Percentiles rank a stretch among this genome's conserved stretches.
These are phyloP conservation scores for Adansonia gregorii DNA, from an alignment of 441 rosid genomes.

Conservation along the genomic window DNA sequence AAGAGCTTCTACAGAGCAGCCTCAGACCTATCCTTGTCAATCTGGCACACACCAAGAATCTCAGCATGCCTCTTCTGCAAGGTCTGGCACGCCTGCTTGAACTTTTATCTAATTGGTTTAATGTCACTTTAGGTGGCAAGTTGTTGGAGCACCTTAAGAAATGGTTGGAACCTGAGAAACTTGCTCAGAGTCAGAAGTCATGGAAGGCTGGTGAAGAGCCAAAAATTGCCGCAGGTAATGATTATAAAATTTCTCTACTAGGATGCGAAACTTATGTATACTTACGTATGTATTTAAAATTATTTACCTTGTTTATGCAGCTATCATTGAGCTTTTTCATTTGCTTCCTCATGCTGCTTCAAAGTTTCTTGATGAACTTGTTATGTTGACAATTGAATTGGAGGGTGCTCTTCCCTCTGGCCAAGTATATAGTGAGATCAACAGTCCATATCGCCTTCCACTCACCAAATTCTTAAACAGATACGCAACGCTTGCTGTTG, in stretches of 20 bases:
- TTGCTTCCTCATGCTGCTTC: conserved; percentile 97
- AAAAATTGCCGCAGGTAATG: conserved; percentile 95
- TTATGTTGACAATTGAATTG: conserved; percentile 87
- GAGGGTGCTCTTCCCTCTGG: conserved; percentile 92
- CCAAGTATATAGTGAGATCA: conserved; percentile 94
- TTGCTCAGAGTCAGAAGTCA: conserved; percentile 86
- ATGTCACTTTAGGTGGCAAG: conserved; percentile 97
- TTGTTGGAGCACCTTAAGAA: conserved; percentile 97
- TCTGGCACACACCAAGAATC: conserved; percentile 97
- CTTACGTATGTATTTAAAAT: conserved; percentile 15
- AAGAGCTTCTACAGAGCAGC: conserved; percentile 98
- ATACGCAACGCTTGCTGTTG: conserved; percentile 93
- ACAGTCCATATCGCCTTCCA: conserved; percentile 98
- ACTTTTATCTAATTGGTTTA: conserved; percentile 97
- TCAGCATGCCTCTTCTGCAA: conserved; percentile 97
- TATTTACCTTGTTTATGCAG: conserved; percentile 58
- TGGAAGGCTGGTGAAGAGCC: conserved; percentile 99
- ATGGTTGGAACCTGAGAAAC: conserved; percentile 99
- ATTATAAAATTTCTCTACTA: conserved; percentile 26
- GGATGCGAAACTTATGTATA: conserved; percentile 16
- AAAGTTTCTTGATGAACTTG: conserved; percentile 96
- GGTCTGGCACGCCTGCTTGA: conserved; percentile 98
- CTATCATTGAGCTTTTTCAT: conserved; percentile 98
- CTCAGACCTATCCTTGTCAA: conserved; percentile 97
- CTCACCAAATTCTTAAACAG: conserved; percentile 93